Percentiles rank a stretch among this genome's conserved stretches.
Evolutionary conservation across 768 basidiomycete genomes (phyloP).

Genomic region (Amanita muscaria): DNA sequence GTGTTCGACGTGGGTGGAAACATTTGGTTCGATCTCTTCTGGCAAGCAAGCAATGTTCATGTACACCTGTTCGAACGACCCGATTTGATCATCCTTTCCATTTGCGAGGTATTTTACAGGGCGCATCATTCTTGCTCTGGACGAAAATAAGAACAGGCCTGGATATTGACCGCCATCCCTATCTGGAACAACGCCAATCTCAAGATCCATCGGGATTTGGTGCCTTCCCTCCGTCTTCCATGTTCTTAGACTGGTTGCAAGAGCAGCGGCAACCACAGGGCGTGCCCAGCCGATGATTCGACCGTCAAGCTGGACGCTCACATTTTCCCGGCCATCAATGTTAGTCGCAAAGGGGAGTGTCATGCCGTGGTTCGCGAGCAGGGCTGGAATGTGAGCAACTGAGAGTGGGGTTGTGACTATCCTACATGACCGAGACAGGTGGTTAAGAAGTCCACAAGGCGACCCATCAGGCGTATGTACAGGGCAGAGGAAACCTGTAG

Average conservation of each 20-base stretch:
- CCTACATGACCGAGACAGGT: conserved; percentile 88
- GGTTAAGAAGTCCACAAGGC: conserved; percentile 96
- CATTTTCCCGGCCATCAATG: conserved; percentile 72
- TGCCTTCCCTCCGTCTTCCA: conserved; percentile 90
- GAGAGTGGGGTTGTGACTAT: conserved; percentile 74
- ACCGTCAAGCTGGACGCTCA: conserved; percentile 94
- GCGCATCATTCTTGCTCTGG: conserved; percentile 91
- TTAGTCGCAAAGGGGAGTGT: conserved; percentile 76
- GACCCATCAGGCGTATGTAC: conserved; percentile 98
- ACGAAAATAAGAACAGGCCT: conserved; percentile 87
- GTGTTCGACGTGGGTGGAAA: conserved; percentile 90
- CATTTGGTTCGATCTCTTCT: conserved; percentile 67
- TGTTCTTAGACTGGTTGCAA: conserved; percentile 79
- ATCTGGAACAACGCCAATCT: conserved; percentile 85
- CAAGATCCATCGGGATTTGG: conserved; percentile 84
- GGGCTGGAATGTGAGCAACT: conserved; percentile 68
- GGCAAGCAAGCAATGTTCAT: conserved; percentile 95
- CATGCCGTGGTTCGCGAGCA: conserved; percentile 89
- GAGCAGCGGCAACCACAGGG: conserved; percentile 59
- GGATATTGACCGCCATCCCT: conserved; percentile 95
- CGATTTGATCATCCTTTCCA: conserved; percentile 80
- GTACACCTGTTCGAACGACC: conserved; percentile 97
- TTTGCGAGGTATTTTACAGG: conserved; percentile 90
- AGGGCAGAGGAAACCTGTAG: conserved; percentile 87
- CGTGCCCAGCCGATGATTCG: conserved; percentile 90